phyloP scores from a whole-genome alignment of 495 filamentous ascomycete species.

The Glutinoglossum americanum region DNA sequence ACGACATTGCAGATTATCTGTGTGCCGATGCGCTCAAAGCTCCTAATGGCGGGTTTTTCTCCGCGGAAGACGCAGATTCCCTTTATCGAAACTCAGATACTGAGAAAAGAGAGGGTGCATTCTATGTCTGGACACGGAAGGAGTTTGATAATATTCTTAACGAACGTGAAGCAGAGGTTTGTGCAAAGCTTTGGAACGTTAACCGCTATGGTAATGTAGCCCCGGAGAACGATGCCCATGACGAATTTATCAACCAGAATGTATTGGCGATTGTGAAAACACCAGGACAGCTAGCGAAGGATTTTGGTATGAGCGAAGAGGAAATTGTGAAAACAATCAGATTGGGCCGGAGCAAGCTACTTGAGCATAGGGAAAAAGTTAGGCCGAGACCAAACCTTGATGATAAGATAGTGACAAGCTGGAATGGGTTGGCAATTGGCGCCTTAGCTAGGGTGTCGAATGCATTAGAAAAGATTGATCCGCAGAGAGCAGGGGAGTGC shows the following conservation, averaged over 20 bases:
- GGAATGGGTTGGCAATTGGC: constrained; percentile 81
- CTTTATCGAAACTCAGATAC: constrained; percentile 47
- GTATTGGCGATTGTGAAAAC: constrained; percentile 37
- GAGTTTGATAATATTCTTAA: constrained; percentile 67
- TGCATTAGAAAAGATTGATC: constrained; percentile 39
- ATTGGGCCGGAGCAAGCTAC: constrained; percentile 44
- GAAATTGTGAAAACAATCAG: constrained; percentile 55
- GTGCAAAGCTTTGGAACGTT: constrained; percentile 71
- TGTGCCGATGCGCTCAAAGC: constrained; percentile 43
- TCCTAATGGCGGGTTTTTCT: constrained; percentile 56
- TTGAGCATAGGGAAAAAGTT: constrained; percentile 48
- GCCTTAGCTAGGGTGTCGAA: constrained; percentile 53
- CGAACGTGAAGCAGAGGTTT: constrained; percentile 44
- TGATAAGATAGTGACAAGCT: constrained; percentile 71
- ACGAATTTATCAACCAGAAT: constrained; percentile 81
- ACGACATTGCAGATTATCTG: constrained; percentile 70
- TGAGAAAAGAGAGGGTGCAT: constrained; percentile 84
- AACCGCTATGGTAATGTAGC: constrained; percentile 73
- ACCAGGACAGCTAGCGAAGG: constrained; percentile 45
- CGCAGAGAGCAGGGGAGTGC: constrained; percentile 34
- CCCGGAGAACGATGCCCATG: constrained; percentile 66
- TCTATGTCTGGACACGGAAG: constrained; percentile 82
- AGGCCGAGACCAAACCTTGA: constrained; percentile 66
- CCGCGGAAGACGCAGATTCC: constrained; percentile 87
- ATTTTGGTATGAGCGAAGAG: constrained; percentile 52